Evolutionary conservation across 495 filamentous ascomycete genomes (phyloP).

Genomic region (Durotheca rogersii): DNA sequence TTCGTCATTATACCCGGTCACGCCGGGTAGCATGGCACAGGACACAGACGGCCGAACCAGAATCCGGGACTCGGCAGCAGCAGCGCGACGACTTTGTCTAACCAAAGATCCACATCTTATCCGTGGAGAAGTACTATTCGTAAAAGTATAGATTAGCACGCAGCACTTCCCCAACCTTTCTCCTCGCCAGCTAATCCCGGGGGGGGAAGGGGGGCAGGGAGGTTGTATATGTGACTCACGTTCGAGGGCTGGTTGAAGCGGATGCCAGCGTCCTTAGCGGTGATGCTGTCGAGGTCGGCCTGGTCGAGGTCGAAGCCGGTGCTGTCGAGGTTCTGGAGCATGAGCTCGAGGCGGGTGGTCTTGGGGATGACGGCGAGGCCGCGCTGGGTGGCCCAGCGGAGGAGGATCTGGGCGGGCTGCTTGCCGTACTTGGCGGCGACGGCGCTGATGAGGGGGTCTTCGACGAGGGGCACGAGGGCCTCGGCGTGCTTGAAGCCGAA

Average conservation of each 20-base stretch:
- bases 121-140: slow-evolving; percentile 51
- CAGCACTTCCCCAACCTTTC: too few relatives aligned
- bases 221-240: slow-evolving; percentile 51
- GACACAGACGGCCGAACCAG: neutral
- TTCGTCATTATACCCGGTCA: slow-evolving; percentile 4
- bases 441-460: slow-evolving; percentile 62
- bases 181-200: too few relatives aligned
- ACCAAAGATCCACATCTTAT: slow-evolving; percentile 55
- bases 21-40: neutral
- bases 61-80: too few relatives aligned
- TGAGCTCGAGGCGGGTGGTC: slow-evolving; percentile 59
- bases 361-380: slow-evolving; percentile 90
- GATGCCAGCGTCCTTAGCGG: slow-evolving; percentile 63
- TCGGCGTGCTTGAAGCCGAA: slow-evolving; percentile 72
- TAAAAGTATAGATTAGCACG: slow-evolving; percentile 16
- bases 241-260: slow-evolving; percentile 82
- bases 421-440: slow-evolving; percentile 71
- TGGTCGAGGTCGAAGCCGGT: slow-evolving; percentile 66
- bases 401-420: slow-evolving; percentile 79
- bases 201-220: too few relatives aligned
- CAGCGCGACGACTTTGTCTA: too few relatives aligned
- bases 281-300: slow-evolving; percentile 68
- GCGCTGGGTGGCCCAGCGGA: slow-evolving; percentile 95
- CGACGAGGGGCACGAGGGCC: slow-evolving; percentile 66
- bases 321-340: slow-evolving; percentile 64